Base-by-base conservation (phyloP, 176 grass and related monocot species). In the Tillandsia leiboldiana region DNA sequence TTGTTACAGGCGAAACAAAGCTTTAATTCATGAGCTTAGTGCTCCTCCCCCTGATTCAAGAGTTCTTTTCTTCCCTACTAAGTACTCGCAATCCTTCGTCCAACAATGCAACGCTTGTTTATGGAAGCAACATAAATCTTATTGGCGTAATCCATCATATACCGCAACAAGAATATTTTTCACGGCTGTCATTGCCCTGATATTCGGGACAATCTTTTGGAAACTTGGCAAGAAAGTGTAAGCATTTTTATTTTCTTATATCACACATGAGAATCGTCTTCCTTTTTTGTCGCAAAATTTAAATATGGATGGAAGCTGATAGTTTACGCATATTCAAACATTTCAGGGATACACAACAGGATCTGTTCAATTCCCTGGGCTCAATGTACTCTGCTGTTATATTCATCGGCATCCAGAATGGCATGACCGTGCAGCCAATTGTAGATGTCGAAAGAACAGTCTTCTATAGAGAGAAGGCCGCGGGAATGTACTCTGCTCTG, bases 131-230 rank as follows among this genome's bases (percentile, higher is more conserved):
- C 84, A 72, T 73, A 82, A 79, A 83, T 79, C 85, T 73, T 96
- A 96, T 53, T 96, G 91, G 91, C 88, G 88, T 82, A 84, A 77
- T 70, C 88, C 91, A 72, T 68, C 83, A 57, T 96, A 91, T 67
- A 96, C 91, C 49, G 75, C 88, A 58, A 83, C 84, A 66, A 87
- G 91, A 65, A 48, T 88, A 70, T 62, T 86, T 26, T 91, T 80
- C 79, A 76, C 86, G 28, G 10, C 86, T 48, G 17, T 87, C 77
- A 82, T 83, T 62, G 74, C 91, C 68, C 20, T 85, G 63, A 11
- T 94, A 58, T 65, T 94, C 67, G 91, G 87, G 50, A 27, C 73
- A 29, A 85, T 90, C 69, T 96, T 96, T 69, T 96, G 91, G 91
- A 88, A 79, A 70, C 78, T 91, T 72, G 91, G 82, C n/a, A 48